phyloP scores from a whole-genome alignment of 2,329 filamentous ascomycete genomes.

The Scedosporium minutisporum region DNA sequence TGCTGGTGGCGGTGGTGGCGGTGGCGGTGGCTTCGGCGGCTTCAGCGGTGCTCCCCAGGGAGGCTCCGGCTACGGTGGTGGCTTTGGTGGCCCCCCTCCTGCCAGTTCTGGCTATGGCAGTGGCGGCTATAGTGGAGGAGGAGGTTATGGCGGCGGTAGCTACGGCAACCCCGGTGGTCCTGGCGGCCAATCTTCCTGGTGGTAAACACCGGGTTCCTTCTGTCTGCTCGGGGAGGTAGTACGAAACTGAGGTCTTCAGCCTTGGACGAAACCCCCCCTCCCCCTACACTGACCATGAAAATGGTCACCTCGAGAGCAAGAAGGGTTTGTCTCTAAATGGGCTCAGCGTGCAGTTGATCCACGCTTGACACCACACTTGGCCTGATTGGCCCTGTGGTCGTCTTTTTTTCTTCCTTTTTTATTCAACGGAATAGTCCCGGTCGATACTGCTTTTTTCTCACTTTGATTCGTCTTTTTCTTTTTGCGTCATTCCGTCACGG shows the following conservation, averaged over 20 bases:
- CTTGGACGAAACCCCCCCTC: background rate
- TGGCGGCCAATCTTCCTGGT: constrained; percentile 41
- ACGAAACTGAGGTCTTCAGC: background rate
- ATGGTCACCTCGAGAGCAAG: constrained; percentile 12
- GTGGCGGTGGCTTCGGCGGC: constrained; percentile 28
- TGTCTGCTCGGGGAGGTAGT: background rate
- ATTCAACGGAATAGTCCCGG: constrained; percentile 1
- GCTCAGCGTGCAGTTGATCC: background rate
- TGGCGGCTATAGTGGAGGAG: constrained; percentile 35
- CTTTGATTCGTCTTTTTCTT: constrained; percentile 13
- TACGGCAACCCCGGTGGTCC: constrained; percentile 62
- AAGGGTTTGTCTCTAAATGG: constrained; percentile 9
- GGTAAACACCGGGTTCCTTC: constrained; percentile 31
- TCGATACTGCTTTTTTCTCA: constrained; percentile 12
- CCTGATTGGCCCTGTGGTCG: background rate
- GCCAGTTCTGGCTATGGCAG: constrained; percentile 26
- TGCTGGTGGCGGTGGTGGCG: constrained; percentile 46
- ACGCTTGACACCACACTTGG: too few relatives aligned
- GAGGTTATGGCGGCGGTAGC: constrained; percentile 34
- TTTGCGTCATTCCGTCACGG: constrained; percentile 7
- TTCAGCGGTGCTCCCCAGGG: constrained; percentile 30
- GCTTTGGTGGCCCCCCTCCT: constrained; percentile 22
- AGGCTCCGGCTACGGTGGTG: constrained; percentile 29
- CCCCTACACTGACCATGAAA: constrained; percentile 1
- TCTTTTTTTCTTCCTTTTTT: constrained; percentile 12